A percentile compares a stretch with the other conserved stretches of the same genome.
Conservation (phyloP, 495 filamentous ascomycete genomes). For the Aspergillus steynii region DNA sequence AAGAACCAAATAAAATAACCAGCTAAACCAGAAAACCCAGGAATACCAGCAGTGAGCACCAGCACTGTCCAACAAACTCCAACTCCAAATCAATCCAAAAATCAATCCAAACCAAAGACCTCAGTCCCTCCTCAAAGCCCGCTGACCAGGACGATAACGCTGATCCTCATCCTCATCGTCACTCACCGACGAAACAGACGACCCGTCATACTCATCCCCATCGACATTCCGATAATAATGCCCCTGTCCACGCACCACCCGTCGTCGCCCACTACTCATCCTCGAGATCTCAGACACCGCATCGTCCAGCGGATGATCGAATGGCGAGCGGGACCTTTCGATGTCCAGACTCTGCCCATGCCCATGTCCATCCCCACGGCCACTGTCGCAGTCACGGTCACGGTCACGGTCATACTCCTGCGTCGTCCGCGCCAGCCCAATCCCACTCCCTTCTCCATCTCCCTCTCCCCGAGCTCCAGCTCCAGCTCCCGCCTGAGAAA, state of each 20-base stretch:
- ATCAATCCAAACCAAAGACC: neutral
- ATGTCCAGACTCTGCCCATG: too few species aligned
- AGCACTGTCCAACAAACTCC: neutral
- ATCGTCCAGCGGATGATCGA: constrained; percentile 29
- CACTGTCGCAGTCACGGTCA: too few species aligned
- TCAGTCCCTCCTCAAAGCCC: too few species aligned
- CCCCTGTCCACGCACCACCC: neutral
- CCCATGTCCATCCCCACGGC: too few species aligned
- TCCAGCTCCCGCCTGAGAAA: too few species aligned
- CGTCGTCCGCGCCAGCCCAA: neutral
- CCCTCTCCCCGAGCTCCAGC: too few species aligned
- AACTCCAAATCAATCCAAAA: neutral
- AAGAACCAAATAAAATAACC: neutral
- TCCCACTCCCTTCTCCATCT: neutral
- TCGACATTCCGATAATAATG: constrained; percentile 11
- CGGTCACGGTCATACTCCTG: neutral
- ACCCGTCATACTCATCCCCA: constrained; percentile 31
- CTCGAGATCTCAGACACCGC: constrained; percentile 33
- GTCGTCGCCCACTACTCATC: constrained; percentile 11
- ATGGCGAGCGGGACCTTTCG: constrained; percentile 21
- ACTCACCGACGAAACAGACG: constrained; percentile 38
- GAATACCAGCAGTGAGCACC: neutral
- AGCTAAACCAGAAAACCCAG: neutral
- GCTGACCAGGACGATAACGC: neutral
- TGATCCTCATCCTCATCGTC: constrained; percentile 21